A percentile compares a stretch with the other conserved stretches of the same genome.
Evolutionary conservation across 75 land plant genomes (phyloP).

Genomic region (Isoetes taiwanensis): DNA sequence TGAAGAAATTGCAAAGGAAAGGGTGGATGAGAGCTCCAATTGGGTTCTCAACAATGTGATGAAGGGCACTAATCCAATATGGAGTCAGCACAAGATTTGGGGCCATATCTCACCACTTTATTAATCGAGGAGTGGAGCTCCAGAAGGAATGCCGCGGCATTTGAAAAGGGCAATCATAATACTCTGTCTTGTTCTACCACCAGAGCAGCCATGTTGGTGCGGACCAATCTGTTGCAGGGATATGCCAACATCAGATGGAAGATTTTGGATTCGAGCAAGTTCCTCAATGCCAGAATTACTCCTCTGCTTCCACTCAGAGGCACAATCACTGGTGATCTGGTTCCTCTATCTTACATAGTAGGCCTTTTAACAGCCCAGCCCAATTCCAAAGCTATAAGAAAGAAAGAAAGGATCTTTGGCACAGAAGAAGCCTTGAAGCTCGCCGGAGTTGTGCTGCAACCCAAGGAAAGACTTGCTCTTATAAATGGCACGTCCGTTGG

Average conservation of each 20-base stretch:
- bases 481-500: constrained; percentile 1
- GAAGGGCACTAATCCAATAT: too few relatives aligned
- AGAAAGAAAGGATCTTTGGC: background rate
- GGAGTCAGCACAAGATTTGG: too few relatives aligned
- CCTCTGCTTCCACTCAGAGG: background rate
- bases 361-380: background rate
- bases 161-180: too few relatives aligned
- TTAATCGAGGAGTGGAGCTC: too few relatives aligned
- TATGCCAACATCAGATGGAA: background rate
- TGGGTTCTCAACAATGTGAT: too few relatives aligned
- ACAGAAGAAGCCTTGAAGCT: background rate
- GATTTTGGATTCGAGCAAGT: background rate
- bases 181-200: too few relatives aligned
- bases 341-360: background rate
- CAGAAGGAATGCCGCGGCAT: too few relatives aligned
- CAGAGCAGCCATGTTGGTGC: background rate
- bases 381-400: background rate
- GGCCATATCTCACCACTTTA: too few relatives aligned
- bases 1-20: too few relatives aligned
- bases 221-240: background rate
- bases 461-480: background rate
- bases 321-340: background rate
- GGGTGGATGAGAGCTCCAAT: too few relatives aligned
- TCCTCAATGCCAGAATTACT: background rate
- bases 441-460: constrained; percentile 1